Percentiles rank a stretch among this genome's conserved stretches.
These are phyloP conservation scores for Melanopsichium pennsylvanicum DNA, from an alignment of 1,284 basidiomycete genomes.

Conservation along the genomic window DNA sequence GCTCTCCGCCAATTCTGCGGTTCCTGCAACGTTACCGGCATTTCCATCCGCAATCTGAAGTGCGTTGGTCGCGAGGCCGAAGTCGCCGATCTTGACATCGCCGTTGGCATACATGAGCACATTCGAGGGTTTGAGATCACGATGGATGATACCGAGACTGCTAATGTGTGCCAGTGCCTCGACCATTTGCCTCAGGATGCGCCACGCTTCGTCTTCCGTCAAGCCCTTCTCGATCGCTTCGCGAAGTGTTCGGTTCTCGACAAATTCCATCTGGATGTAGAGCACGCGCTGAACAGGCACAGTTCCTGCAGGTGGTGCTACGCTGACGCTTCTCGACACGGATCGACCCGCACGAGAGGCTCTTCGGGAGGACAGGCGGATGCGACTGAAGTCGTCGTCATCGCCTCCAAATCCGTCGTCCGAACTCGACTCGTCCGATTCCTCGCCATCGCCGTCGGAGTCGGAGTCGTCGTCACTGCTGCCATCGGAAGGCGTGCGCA, in stretches of 20 bases:
- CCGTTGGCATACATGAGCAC: conserved; percentile 70
- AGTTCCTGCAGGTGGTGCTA: conserved; percentile 5
- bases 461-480: conserved; percentile 18
- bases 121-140: conserved; percentile 71
- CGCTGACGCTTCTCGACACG: conserved; percentile 28
- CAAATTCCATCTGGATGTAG: conserved; percentile 83
- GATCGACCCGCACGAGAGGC: conserved; percentile 31
- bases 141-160: conserved; percentile 85
- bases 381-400: conserved; percentile 47
- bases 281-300: conserved; percentile 72
- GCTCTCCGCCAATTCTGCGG: conserved; percentile 70
- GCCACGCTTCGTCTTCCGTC: conserved; percentile 77
- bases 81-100: conserved; percentile 93
- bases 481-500: conserved; percentile 35
- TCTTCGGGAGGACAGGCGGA: conserved; percentile 29
- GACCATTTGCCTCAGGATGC: conserved; percentile 89
- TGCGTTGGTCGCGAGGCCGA: conserved; percentile 75
- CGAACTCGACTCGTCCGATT: conserved; percentile 26
- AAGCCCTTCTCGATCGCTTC: conserved; percentile 63
- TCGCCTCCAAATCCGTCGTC: conserved; percentile 29
- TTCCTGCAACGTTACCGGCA: conserved; percentile 70
- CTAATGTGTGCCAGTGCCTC: conserved; percentile 84
- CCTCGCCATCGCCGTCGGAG: conserved; percentile 14
- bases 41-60: conserved; percentile 54
- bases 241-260: conserved; percentile 62